Evolutionary conservation across 371 early-diverging fungal species (phyloP), one percentile per base, ranked within the genome.

Genomic region (Rozella allomycis): DNA sequence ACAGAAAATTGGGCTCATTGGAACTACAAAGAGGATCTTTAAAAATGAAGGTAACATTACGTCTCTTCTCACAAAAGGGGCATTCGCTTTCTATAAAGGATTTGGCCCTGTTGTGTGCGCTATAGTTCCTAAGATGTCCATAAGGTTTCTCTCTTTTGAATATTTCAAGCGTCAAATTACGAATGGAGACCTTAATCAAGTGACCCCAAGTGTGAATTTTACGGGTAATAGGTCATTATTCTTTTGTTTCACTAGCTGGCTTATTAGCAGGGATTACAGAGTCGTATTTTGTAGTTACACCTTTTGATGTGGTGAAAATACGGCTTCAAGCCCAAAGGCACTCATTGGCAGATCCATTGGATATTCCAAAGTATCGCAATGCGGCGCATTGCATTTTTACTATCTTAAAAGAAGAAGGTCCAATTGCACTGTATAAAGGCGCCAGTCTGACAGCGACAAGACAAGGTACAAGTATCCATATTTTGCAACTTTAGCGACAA

Each of bases 101-200:
- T 71, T 93, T 3, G 90, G 90, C 30, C 90, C 94, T 12, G 93
- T 93, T 9, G 78, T 86, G n/a, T 58, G 82, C 9, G 93, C 91
- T 37, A 93, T 93, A 43, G 88, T 93, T 6, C 94, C 94, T 38
- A 93, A 93, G 64, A 90, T 90, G 90, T 88, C 93, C 20, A 93
- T 93, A 42, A 74, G 94, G 19, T 93, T 93, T 62, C 75, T 80
- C 11, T 83, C 83, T 34, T 91, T 93, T 48, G 91, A 93, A 52
- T 55, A 63, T 29, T 93, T 82, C 67, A 91, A 93, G 59, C 54
- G 61, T n/a, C 47, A 51, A 43, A 42, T 88, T 50, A 74, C 79
- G 17, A 66, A 75, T 52, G 52, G 60, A 14, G 46, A 54, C 3
- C 55, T 60, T 12, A 82, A 82, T 25, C 56, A 59, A 12, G 72